Evolutionary conservation across 495 filamentous ascomycete species (phyloP), one percentile per base, ranked within the genome.

Genomic region (Talaromyces trachyspermus): DNA sequence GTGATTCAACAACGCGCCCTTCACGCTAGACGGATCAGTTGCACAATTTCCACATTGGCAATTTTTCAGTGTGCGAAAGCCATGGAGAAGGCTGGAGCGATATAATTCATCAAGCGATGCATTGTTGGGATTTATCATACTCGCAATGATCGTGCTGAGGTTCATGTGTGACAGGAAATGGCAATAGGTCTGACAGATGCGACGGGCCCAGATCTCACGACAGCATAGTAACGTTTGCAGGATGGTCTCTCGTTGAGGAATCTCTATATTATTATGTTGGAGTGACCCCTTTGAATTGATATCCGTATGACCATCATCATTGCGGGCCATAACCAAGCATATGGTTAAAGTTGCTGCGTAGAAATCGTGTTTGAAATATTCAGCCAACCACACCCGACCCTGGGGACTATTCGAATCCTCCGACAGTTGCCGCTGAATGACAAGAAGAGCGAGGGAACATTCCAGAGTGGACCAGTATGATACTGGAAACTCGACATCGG

Each of bases 241-340:
- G 37, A 46, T 46, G 8, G 44, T 46, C 17, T 46, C 44, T 37
- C 44, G 27, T 26, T 46, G 43, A n/a, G 44, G 44, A 24, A 46
- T 35, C 30, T 46, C 30, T 10, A 46, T 24, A 2, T 24, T 22
- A 6, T 30, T 32, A 5, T 46, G n/a, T n/a, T n/a, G 27, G 9
- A 20, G 19, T 15, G 44, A 12, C 7, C 42, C 25, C 15, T 30
- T 32, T 6, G 17, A 44, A 15, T 23, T 33, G 17, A 46, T 35
- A 29, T 36, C 44, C 44, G n/a, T n/a, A 24, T 33, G 32, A 19
- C 20, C 15, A 37, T 7, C 30, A 18, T 46, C 30, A 11, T 33
- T 46, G 44, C 44, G 44, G 2, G 27, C 29, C 11, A 46, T 15
- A 0, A 46, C 17, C 14, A 46, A 10, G 22, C 44, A 46, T 35